phyloP scores from a whole-genome alignment of 176 grass and related monocot genomes.

The Phoenix dactylifera region DNA sequence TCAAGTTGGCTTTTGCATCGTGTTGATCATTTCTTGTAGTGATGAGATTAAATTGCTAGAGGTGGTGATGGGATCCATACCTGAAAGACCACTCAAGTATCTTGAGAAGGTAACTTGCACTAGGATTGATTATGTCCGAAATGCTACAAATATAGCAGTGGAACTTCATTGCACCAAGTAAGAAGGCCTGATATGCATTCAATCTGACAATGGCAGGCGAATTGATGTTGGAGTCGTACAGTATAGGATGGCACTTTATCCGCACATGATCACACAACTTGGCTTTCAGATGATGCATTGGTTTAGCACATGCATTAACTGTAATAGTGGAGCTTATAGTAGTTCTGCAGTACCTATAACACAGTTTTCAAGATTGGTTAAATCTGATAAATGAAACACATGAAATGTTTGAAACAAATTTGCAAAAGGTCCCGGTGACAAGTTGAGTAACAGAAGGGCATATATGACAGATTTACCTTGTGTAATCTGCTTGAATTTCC shows the following conservation, averaged over 20 bases:
- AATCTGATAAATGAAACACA: too few species aligned
- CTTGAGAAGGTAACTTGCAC: slow-evolving; percentile 31
- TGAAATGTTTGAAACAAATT: too few species aligned
- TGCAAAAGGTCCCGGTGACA: too few species aligned
- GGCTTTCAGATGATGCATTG: slow-evolving; percentile 28
- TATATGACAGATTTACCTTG: slow-evolving; percentile 32
- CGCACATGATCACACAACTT: slow-evolving; percentile 62
- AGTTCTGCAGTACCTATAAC: slow-evolving; percentile 54
- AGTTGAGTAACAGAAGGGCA: too few species aligned
- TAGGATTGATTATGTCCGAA: background rate
- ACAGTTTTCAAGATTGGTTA: slow-evolving; percentile 24
- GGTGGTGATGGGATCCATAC: slow-evolving; percentile 18
- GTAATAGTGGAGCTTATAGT: slow-evolving; percentile 65
- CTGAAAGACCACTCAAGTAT: slow-evolving; percentile 60
- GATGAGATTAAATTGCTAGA: too few species aligned
- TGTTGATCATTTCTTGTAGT: too few species aligned
- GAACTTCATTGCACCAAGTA: slow-evolving; percentile 93
- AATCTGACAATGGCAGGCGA: slow-evolving; percentile 49
- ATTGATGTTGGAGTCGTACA: slow-evolving; percentile 83
- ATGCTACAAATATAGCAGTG: slow-evolving; percentile 57
- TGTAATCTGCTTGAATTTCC: slow-evolving; percentile 99
- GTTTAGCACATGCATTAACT: slow-evolving; percentile 34
- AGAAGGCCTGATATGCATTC: slow-evolving; percentile 77
- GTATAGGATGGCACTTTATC: slow-evolving; percentile 73
- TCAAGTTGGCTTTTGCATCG: too few species aligned